Conservation (phyloP, 768 basidiomycete species). For the Leucosporidium yakuticum region DNA sequence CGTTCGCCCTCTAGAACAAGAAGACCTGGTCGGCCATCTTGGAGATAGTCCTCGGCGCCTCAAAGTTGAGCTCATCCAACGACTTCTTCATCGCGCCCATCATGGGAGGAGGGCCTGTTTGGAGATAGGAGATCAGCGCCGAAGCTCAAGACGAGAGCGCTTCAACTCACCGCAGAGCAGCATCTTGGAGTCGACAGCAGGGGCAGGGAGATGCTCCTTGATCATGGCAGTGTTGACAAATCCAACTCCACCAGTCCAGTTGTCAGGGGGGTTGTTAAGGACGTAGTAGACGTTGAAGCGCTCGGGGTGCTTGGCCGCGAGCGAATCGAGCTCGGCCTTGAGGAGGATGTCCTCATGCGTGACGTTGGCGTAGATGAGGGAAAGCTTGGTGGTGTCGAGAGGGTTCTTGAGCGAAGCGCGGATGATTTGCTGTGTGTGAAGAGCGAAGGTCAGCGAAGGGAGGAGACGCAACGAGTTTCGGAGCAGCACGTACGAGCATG, state of each 20-base stretch:
- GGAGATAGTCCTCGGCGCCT: constrained; percentile 79
- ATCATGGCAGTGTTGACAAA: constrained; percentile 93
- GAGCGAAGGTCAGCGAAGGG: neutral
- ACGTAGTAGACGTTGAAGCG: constrained; percentile 82
- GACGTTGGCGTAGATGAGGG: constrained; percentile 95
- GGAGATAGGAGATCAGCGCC: neutral
- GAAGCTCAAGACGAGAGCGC: neutral
- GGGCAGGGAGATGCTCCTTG: constrained; percentile 64
- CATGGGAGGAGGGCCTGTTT: constrained; percentile 66
- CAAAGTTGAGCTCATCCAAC: constrained; percentile 78
- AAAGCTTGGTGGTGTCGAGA: constrained; percentile 71
- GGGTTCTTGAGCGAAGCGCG: constrained; percentile 85
- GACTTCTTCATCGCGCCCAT: constrained; percentile 81
- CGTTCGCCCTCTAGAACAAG: neutral
- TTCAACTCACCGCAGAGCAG: constrained; percentile 67
- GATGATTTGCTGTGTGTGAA: constrained; percentile 63
- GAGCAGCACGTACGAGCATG: constrained; percentile 57
- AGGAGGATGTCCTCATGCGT: constrained; percentile 86
- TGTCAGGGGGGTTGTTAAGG: constrained; percentile 82
- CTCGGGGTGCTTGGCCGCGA: constrained; percentile 57
- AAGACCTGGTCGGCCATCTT: constrained; percentile 65
- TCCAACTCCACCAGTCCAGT: constrained; percentile 81
- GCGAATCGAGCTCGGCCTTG: constrained; percentile 75
- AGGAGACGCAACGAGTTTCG: neutral
- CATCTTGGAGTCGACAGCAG: constrained; percentile 59